A percentile compares a stretch with the other conserved stretches of the same genome.
phyloP scores from a whole-genome alignment of 192 early-diverging fungal species.

The Coemansia sp. region DNA sequence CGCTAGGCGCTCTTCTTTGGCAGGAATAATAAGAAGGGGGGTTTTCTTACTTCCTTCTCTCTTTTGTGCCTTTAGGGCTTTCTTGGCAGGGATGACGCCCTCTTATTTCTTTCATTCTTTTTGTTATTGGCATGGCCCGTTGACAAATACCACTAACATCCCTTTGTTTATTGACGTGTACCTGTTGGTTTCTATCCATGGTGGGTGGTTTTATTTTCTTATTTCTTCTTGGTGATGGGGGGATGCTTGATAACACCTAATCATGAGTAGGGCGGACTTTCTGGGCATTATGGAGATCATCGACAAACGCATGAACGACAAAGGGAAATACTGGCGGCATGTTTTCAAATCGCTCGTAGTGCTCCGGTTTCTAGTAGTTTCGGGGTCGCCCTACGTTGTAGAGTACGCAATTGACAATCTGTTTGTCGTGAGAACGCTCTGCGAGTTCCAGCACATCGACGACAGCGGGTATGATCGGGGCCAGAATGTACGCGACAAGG shows the following conservation, averaged over 20 bases:
- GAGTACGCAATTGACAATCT: slow-evolving; percentile 86
- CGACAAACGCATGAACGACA: slow-evolving; percentile 96
- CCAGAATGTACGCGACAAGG: slow-evolving; percentile 88
- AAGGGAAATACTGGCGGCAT: slow-evolving; percentile 97
- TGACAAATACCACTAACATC: no score
- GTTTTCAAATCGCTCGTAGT: slow-evolving; percentile 92
- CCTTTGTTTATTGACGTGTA: no score
- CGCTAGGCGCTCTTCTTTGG: no score
- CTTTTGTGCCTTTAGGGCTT: no score
- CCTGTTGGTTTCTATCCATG: no score
- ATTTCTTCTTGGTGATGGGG: no score
- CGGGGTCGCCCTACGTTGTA: slow-evolving; percentile 85
- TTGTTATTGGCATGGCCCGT: no score
- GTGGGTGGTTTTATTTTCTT: no score
- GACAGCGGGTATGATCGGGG: slow-evolving; percentile 92
- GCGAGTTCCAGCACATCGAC: slow-evolving; percentile 96
- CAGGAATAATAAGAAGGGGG: no score
- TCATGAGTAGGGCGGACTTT: slow-evolving; percentile 70
- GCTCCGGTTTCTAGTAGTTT: slow-evolving; percentile 81
- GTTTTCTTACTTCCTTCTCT: no score
- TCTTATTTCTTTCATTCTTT: no score
- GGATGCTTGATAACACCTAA: neutral
- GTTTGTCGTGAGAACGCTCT: slow-evolving; percentile 92
- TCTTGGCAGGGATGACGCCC: no score
- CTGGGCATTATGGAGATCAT: slow-evolving; percentile 97